These are phyloP conservation scores for Naganishia onofrii DNA, from an alignment of 768 basidiomycete genomes.

Conservation along the genomic window DNA sequence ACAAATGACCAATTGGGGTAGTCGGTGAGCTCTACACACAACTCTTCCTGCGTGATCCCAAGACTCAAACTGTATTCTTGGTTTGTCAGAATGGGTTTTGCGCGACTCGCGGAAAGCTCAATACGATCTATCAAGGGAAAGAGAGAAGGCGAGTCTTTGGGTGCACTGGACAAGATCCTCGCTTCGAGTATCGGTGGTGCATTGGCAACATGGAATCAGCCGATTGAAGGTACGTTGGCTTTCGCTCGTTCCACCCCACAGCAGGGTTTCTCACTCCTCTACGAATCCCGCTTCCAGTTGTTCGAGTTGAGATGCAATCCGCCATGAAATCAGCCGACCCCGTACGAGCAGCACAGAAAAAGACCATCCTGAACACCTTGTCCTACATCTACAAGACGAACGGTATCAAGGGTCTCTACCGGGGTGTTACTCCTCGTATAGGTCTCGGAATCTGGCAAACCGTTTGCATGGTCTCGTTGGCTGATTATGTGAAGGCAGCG, in stretches of 20 bases:
- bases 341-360: conserved; percentile 73
- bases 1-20: conserved; percentile 56
- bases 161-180: conserved; percentile 79
- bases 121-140: conserved; percentile 79
- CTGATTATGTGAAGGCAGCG: conserved; percentile 82
- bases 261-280: not conserved
- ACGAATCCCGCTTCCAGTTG: conserved; percentile 29
- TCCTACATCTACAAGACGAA: conserved; percentile 95
- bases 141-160: conserved; percentile 68
- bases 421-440: conserved; percentile 94
- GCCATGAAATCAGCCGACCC: conserved; percentile 78
- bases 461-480: conserved; percentile 96
- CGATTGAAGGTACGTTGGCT: conserved; percentile 82
- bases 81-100: conserved; percentile 84
- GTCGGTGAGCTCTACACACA: conserved; percentile 40
- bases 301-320: conserved; percentile 81
- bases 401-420: conserved; percentile 92
- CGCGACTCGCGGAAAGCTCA: conserved; percentile 78
- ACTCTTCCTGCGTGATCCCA: not conserved
- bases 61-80: not conserved
- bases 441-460: conserved; percentile 60
- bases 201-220: conserved; percentile 97
- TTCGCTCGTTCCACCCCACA: not conserved
- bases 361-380: conserved; percentile 86
- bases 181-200: conserved; percentile 86